phyloP scores from a whole-genome alignment of 202 grass and related monocot genomes.

The Cymbopogon flexuosus region DNA sequence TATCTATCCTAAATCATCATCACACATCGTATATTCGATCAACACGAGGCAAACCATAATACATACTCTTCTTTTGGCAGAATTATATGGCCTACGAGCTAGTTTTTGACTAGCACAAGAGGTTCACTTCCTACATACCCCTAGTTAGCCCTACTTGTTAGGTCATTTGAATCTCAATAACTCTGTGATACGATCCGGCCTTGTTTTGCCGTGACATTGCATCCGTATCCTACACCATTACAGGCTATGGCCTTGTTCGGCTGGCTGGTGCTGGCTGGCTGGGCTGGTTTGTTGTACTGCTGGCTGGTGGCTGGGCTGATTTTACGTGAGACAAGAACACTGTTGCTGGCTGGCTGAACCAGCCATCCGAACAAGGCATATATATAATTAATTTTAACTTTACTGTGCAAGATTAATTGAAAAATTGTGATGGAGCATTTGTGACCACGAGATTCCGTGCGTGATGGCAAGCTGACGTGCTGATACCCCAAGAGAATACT shows the following conservation, averaged over 20 bases:
- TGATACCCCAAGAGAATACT: constrained; percentile 37
- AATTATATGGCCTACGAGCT: not conserved
- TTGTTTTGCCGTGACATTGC: not conserved
- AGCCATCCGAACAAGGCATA: too few species aligned
- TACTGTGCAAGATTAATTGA: not conserved
- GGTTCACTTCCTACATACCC: not conserved
- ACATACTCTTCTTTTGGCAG: not conserved
- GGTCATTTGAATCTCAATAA: constrained; percentile 16
- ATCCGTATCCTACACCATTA: constrained; percentile 6
- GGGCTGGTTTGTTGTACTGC: too few species aligned
- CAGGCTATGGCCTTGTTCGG: not conserved
- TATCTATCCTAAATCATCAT: not conserved
- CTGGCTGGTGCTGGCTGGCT: too few species aligned
- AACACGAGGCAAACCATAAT: not conserved
- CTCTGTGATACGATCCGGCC: not conserved
- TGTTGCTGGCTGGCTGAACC: too few species aligned
- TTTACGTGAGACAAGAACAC: too few species aligned
- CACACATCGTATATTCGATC: not conserved
- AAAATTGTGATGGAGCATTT: not conserved
- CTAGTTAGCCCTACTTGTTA: not conserved
- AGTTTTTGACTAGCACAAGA: not conserved
- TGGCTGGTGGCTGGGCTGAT: too few species aligned
- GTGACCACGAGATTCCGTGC: constrained; percentile 36
- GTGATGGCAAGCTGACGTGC: constrained; percentile 21
- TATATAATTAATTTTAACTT: not conserved